Base-by-base conservation (phyloP, 768 basidiomycete genomes). In the Tubosaeta brunneosetosa region DNA sequence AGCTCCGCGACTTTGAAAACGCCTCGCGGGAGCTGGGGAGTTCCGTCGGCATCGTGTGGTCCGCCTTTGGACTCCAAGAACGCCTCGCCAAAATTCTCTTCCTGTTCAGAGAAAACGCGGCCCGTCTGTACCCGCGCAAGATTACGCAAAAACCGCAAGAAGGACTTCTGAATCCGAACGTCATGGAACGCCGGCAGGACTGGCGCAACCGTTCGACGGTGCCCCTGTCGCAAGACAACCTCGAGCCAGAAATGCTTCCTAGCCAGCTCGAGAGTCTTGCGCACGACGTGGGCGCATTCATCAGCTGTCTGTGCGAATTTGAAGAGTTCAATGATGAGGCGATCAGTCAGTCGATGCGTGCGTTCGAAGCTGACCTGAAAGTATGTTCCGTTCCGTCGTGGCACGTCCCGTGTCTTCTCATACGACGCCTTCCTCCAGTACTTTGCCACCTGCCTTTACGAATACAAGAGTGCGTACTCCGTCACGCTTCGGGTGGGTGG, bases 1-100 rank as follows among this genome's bases (percentile, higher is more conserved):
- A 79, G 75, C 73, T 81, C n/a, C 71, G 77, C 8, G 78, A 78
- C 60, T 81, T 81, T 48, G 74, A 77, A 42, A 80, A 79, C 19
- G 74, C 80, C 3, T 77, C 77, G 9, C 77, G 78, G 10, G 78
- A 80, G 55, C 66, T 81, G 0, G 80, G 81, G 8, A 77, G 77
- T 33, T 80, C 79, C 0, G 77, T 80, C 40, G 79, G 80, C 1
- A 77, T 81, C 27, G 66, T 81, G 11, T 81, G 73, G 16, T 81
- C 81, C 8, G 72, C 79, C 0, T 78, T 72, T 51, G 69, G 71
- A 48, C 67, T 81, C 27, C 74, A 80, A 17, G 73, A 79, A 34
- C 73, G 80, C 27, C 71, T 81, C 8, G 67, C 74, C 10, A 77
- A 76, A 55, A 69, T 81, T 12, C 66, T 78, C 11, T 77, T 72